phyloP scores from a whole-genome alignment of 176 grass and related monocot genomes.

The Elaeis guineensis region DNA sequence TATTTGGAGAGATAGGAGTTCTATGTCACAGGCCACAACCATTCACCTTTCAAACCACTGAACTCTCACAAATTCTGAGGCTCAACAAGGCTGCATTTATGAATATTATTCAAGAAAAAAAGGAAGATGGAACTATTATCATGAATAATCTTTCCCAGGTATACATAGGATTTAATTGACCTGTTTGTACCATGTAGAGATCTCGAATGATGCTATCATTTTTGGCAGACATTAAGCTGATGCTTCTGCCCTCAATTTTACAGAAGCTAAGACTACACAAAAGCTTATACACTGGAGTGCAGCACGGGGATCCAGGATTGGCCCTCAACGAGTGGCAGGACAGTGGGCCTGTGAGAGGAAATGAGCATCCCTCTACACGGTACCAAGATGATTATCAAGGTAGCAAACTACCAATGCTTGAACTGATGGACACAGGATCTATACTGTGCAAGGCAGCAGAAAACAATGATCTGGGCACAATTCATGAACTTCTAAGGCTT shows the following conservation, averaged over 20 bases:
- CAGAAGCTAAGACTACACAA: conserved; percentile 25
- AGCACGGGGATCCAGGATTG: background rate
- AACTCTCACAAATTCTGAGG: conserved; percentile 19
- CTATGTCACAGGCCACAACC: conserved; percentile 18
- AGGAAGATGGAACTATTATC: conserved; percentile 6
- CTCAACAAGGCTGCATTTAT: conserved; percentile 8
- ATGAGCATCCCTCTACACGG: too few species aligned
- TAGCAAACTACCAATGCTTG: background rate
- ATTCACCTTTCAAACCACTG: conserved; percentile 16
- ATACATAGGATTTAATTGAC: background rate
- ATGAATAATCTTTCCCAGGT: conserved; percentile 23
- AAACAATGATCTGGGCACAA: background rate
- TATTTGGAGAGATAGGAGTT: conserved; percentile 17
- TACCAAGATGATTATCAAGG: background rate
- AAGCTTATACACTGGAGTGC: background rate
- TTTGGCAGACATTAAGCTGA: background rate
- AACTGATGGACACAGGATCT: background rate
- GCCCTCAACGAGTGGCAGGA: conserved; percentile 4
- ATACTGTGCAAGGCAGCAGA: background rate
- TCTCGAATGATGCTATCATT: background rate
- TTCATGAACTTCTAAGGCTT: background rate
- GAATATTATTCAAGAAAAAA: conserved; percentile 8
- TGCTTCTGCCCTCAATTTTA: background rate
- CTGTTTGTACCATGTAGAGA: background rate
- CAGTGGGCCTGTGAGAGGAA: background rate